Conservation (phyloP, 495 filamentous ascomycete species). For the Xylaria telfairii region DNA sequence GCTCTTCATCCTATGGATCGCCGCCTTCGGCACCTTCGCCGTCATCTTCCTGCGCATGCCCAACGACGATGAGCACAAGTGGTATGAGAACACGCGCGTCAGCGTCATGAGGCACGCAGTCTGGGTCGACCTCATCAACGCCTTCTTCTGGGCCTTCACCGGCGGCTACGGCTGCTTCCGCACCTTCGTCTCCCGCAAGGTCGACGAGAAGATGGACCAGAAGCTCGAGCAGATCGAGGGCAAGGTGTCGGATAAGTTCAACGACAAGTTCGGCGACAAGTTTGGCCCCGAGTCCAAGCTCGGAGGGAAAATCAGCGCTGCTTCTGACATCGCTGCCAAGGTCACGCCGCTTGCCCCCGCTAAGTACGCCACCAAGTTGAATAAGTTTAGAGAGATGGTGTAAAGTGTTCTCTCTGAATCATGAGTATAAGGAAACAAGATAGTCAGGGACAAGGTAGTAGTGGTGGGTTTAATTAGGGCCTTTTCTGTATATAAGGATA, state of each 20-base stretch:
- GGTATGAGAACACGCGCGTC: constrained; percentile 48
- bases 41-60: constrained; percentile 66
- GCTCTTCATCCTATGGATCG: constrained; percentile 64
- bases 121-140: constrained; percentile 72
- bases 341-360: constrained; percentile 3
- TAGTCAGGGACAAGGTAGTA: neutral
- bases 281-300: neutral
- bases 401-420: constrained; percentile 2
- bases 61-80: constrained; percentile 49
- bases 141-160: constrained; percentile 66
- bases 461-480: neutral
- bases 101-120: constrained; percentile 72
- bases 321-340: constrained; percentile 15
- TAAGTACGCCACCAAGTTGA: constrained; percentile 4
- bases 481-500: constrained; percentile 1
- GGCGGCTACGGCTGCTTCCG: constrained; percentile 43
- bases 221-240: constrained; percentile 34
- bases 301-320: neutral
- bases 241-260: constrained; percentile 31
- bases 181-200: constrained; percentile 41
- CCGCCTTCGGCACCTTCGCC: constrained; percentile 73
- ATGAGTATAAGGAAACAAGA: neutral
- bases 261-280: constrained; percentile 12
- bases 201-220: constrained; percentile 39
- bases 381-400: constrained; percentile 15